These are phyloP conservation scores for Ploettnerulaceae sp. DNA, from an alignment of 2,329 filamentous ascomycete species.

Conservation along the genomic window DNA sequence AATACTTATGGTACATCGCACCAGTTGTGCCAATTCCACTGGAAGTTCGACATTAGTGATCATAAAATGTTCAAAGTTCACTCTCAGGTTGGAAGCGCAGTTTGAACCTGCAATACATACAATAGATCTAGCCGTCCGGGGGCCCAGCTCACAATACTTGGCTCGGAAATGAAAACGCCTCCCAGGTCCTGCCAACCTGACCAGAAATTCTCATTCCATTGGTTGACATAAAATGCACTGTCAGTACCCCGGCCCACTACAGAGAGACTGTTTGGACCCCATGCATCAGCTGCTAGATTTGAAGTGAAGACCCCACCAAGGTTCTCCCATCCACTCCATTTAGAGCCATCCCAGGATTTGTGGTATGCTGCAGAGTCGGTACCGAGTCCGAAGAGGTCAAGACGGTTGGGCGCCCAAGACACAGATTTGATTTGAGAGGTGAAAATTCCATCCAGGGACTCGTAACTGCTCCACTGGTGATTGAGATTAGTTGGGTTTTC, in stretches of 20 bases:
- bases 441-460: slow-evolving; percentile 8
- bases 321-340: slow-evolving; percentile 13
- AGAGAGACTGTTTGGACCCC: slow-evolving; percentile 1
- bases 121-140: slow-evolving; percentile 24
- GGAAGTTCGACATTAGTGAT: not conserved
- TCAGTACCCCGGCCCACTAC: slow-evolving; percentile 14
- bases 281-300: slow-evolving; percentile 1
- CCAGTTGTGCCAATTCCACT: slow-evolving; percentile 21
- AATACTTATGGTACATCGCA: slow-evolving; percentile 10
- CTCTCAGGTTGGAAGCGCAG: too few species aligned
- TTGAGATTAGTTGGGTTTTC: not conserved
- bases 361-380: slow-evolving; percentile 10
- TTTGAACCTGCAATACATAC: not conserved
- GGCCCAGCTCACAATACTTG: slow-evolving; percentile 24
- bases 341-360: slow-evolving; percentile 11
- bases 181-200: slow-evolving; percentile 13
- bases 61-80: not conserved
- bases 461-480: slow-evolving; percentile 7
- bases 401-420: slow-evolving; percentile 20
- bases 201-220: slow-evolving; percentile 10
- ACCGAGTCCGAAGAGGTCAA: slow-evolving; percentile 17
- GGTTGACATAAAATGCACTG: slow-evolving; percentile 3
- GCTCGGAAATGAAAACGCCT: slow-evolving; percentile 20
- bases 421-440: slow-evolving; percentile 11
- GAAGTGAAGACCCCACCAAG: slow-evolving; percentile 15